Percentiles rank a stretch among this genome's conserved stretches.
Evolutionary conservation across 192 early-diverging fungal species (phyloP).

Genomic region (Coemansia sp.): DNA sequence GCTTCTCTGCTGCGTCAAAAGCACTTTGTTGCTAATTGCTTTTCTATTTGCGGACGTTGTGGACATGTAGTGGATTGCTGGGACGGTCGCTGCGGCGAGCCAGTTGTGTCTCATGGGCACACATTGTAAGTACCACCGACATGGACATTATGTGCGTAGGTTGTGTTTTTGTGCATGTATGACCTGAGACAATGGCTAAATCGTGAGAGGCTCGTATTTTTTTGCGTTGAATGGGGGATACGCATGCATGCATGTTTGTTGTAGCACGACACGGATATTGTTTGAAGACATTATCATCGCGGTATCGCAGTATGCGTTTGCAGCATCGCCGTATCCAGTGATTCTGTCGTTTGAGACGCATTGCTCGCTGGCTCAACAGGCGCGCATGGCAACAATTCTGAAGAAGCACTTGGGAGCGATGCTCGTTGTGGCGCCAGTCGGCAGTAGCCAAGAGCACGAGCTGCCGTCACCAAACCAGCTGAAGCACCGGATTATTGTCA

Average conservation of each 20-base stretch:
- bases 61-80: constrained; percentile 75
- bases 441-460: constrained; percentile 13
- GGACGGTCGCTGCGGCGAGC: constrained; percentile 75
- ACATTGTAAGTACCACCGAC: constrained; percentile 62
- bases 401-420: constrained; percentile 61
- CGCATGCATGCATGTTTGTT: constrained; percentile 20
- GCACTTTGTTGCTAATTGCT: constrained; percentile 3
- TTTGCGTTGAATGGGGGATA: too few species aligned
- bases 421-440: constrained; percentile 54
- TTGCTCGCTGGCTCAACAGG: constrained; percentile 72
- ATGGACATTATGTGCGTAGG: too few species aligned
- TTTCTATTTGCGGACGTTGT: not conserved
- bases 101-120: constrained; percentile 78
- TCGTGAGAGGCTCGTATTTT: too few species aligned
- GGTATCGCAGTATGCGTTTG: constrained; percentile 83
- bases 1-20: constrained; percentile 1
- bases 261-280: constrained; percentile 66
- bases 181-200: too few species aligned
- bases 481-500: constrained; percentile 68
- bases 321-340: constrained; percentile 72
- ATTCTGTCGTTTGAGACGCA: constrained; percentile 82
- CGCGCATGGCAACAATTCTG: constrained; percentile 67
- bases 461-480: constrained; percentile 73
- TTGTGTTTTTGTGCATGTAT: too few species aligned
- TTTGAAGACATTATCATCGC: constrained; percentile 81